Percentiles rank a stretch among this genome's conserved stretches.
phyloP scores from a whole-genome alignment of 1,284 basidiomycete species.

The Papiliotrema laurentii region DNA sequence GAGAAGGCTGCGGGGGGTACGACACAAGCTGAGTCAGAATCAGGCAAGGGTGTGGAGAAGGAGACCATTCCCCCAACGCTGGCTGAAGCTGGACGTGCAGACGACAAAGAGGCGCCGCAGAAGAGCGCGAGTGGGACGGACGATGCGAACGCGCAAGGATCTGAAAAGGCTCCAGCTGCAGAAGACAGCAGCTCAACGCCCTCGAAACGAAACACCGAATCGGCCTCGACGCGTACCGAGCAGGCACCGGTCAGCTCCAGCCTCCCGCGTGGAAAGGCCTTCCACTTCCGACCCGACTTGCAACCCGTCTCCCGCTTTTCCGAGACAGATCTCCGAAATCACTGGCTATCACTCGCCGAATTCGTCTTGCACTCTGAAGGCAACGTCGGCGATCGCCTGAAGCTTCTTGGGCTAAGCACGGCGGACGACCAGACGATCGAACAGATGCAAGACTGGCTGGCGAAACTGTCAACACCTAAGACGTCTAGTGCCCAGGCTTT shows the following conservation, averaged over 20 bases:
- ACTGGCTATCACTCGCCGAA: constrained; percentile 36
- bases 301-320: constrained; percentile 75
- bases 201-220: too few species aligned
- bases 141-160: too few species aligned
- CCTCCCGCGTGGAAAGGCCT: not conserved
- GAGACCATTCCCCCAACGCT: too few species aligned
- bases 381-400: constrained; percentile 19
- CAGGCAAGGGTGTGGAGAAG: too few species aligned
- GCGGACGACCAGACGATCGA: constrained; percentile 5
- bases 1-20: too few species aligned
- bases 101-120: too few species aligned
- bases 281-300: constrained; percentile 54
- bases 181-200: too few species aligned
- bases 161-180: too few species aligned
- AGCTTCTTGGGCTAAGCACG: constrained; percentile 19
- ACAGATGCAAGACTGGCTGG: constrained; percentile 5
- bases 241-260: too few species aligned
- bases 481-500: not conserved
- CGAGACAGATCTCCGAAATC: constrained; percentile 58
- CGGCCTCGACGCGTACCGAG: not conserved
- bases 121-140: too few species aligned
- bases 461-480: not conserved
- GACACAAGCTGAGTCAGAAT: too few species aligned
- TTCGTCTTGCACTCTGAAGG: constrained; percentile 26
- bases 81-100: too few species aligned